Evolutionary conservation across 768 basidiomycete species (phyloP), one percentile per base, ranked within the genome.

Genomic region (Tricholoma sp.): DNA sequence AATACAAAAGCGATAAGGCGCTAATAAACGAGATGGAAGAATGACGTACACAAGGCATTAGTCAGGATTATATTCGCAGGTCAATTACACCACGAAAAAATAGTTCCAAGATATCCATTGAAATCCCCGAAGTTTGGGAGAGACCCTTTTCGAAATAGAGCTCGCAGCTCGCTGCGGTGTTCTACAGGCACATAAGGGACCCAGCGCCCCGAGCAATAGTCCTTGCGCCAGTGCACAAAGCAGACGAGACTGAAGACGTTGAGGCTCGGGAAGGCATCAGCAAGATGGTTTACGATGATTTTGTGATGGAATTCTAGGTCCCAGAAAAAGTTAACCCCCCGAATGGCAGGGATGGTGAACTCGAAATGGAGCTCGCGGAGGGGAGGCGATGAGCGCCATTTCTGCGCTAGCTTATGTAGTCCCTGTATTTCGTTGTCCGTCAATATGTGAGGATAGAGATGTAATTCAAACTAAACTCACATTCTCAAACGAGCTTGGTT

Each of bases 221-320:
- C 22, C 49, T 35, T 39, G 14, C 29, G 52, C 63, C 63, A 64
- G 34, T 55, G 32, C 1, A 64, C 16, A 10, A 50, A 43, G 5
- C 24, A 11, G 11, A 52, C 46, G 19, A 64, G 57, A 2, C 54
- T 41, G 11, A 59, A 19, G 8, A 37, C 47, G 21, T 32, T 43
- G 16, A 62, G 24, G 18, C 52, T 64, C 5, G 63, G 63, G 22
- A 64, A 64, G 7, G 45, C 54, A 8, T 24, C 27, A 5, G 24
- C 24, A 8, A 47, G 18, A 5, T 57, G 47, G 5, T 22, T 16
- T 1, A 12, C 27, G 10, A 64, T 50, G 10, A 56, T 21, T n/a
- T 16, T 21, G 4, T n/a, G 31, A 8, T 64, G 63, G 8, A 56
- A 21, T 35, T 56, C 21, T 9, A 62, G 56, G 43, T 61, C 52